Conservation (phyloP, 495 filamentous ascomycete species). For the Aspergillus olivimuriae region DNA sequence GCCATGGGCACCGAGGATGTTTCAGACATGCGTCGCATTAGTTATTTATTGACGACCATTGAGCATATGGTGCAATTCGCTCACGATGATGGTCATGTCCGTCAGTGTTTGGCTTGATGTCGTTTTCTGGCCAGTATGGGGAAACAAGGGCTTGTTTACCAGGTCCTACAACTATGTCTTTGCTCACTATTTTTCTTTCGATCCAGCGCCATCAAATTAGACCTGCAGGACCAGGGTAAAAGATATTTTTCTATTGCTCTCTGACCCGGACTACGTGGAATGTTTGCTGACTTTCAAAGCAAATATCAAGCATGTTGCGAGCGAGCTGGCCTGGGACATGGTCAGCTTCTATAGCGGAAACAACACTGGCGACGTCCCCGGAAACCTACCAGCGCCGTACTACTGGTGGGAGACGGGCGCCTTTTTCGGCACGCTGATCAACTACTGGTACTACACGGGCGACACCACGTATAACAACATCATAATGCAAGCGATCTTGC, state of each 20-base stretch:
- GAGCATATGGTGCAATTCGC: no score
- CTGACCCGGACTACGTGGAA: neutral
- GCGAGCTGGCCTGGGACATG: slow-evolving; percentile 38
- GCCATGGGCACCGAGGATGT: no score
- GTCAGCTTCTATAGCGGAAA: slow-evolving; percentile 64
- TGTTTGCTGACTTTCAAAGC: slow-evolving; percentile 17
- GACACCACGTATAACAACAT: slow-evolving; percentile 67
- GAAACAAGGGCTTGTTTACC: neutral
- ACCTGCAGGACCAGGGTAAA: neutral
- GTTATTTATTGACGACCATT: no score
- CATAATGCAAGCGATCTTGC: slow-evolving; percentile 59
- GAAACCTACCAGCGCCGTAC: slow-evolving; percentile 69
- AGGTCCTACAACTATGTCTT: neutral
- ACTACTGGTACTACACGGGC: slow-evolving; percentile 80
- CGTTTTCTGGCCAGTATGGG: neutral
- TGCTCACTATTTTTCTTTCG: neutral
- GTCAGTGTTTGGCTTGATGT: no score
- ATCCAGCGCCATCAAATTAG: neutral
- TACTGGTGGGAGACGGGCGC: slow-evolving; percentile 81
- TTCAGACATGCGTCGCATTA: no score
- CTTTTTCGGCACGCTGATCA: slow-evolving; percentile 68
- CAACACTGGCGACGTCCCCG: slow-evolving; percentile 61
- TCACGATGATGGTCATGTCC: no score
- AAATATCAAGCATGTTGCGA: slow-evolving; percentile 42
- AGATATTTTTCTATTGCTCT: no score